Conservation (phyloP, 768 basidiomycete species). For the Kwoniella bestiolae region DNA sequence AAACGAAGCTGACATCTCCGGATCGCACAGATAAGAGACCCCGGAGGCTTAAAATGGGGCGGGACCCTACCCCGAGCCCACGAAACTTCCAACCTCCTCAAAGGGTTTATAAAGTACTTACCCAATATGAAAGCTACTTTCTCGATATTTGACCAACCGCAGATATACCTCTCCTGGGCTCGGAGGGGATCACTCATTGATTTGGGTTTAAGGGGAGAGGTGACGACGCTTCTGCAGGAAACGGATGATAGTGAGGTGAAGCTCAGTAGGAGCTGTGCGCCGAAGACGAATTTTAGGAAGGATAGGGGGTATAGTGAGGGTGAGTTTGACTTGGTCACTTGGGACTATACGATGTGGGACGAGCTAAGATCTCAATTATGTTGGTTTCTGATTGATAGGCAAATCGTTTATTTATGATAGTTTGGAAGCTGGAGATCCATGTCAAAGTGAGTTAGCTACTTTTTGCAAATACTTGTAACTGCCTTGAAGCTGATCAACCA, state of each 20-base stretch:
- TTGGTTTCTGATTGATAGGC: slow-evolving; percentile 18
- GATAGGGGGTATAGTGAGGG: slow-evolving; percentile 37
- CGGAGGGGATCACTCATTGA: slow-evolving; percentile 48
- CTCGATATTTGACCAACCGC: slow-evolving; percentile 57
- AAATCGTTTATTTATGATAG: slow-evolving; percentile 52
- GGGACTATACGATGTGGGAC: not conserved
- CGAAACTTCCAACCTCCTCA: slow-evolving; percentile 45
- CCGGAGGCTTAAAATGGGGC: slow-evolving; percentile 52
- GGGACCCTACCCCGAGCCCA: slow-evolving; percentile 51
- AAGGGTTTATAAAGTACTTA: slow-evolving; percentile 42
- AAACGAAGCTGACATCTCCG: not conserved
- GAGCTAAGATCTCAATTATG: not conserved
- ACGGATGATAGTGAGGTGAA: slow-evolving; percentile 48
- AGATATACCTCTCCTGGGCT: slow-evolving; percentile 55
- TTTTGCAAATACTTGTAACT: no score
- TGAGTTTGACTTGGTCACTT: slow-evolving; percentile 12
- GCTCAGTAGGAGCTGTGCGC: slow-evolving; percentile 51
- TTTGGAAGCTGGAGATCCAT: slow-evolving; percentile 52
- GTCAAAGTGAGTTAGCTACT: slow-evolving; percentile 46
- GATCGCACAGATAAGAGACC: slow-evolving; percentile 43
- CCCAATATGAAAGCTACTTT: slow-evolving; percentile 54
- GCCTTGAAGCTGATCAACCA: not conserved
- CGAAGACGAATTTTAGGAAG: slow-evolving; percentile 48
- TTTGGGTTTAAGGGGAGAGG: slow-evolving; percentile 50
- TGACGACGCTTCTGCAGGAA: slow-evolving; percentile 52